These are phyloP conservation scores for Heliocybe sulcata DNA, from an alignment of 1,284 basidiomycete genomes.

Conservation along the genomic window DNA sequence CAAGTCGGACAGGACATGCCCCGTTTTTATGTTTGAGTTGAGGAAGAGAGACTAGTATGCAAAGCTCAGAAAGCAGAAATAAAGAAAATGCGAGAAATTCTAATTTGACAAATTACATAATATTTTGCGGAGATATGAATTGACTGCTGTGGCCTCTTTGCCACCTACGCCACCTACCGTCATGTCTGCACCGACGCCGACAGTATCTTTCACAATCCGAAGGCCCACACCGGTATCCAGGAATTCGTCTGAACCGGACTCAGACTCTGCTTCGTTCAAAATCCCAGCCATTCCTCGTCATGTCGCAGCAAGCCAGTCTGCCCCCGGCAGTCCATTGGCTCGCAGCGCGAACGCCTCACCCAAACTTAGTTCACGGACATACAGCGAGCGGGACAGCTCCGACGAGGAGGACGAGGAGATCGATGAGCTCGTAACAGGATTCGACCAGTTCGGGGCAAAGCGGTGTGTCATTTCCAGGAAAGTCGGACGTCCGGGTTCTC, in stretches of 20 bases:
- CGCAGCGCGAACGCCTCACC: constrained; percentile 38
- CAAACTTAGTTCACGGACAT: constrained; percentile 20
- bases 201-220: constrained; percentile 70
- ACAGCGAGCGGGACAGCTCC: constrained; percentile 43
- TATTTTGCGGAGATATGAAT: too few relatives aligned
- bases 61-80: too few relatives aligned
- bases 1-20: too few relatives aligned
- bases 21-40: too few relatives aligned
- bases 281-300: constrained; percentile 52
- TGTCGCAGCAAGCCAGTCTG: constrained; percentile 30
- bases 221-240: constrained; percentile 60
- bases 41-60: too few relatives aligned
- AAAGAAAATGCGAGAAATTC: too few relatives aligned
- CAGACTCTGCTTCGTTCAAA: constrained; percentile 46
- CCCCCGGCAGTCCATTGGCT: constrained; percentile 51
- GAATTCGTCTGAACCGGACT: constrained; percentile 53
- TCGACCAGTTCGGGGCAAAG: constrained; percentile 63
- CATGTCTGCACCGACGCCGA: constrained; percentile 15
- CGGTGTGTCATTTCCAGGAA: constrained; percentile 56
- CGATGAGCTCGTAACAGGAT: constrained; percentile 69
- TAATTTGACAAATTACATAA: too few relatives aligned
- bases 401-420: constrained; percentile 44
- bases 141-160: too few relatives aligned
- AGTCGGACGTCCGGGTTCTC: constrained; percentile 24
- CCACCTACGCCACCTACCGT: too few relatives aligned